Evolutionary conservation across 805 yeast genomes (phyloP).

Genomic region (Myxozyma sirexii): DNA sequence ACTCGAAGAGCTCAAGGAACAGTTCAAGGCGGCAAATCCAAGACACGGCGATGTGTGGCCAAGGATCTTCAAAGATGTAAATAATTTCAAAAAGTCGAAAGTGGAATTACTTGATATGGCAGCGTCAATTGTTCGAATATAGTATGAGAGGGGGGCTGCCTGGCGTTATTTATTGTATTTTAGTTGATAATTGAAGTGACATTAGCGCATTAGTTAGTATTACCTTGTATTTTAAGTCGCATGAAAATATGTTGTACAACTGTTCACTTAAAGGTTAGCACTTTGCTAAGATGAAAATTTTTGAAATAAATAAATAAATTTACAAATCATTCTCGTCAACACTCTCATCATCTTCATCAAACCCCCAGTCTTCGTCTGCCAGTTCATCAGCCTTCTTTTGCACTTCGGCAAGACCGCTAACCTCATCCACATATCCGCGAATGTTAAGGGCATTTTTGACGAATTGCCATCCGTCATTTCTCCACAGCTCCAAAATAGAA

Average conservation of each 20-base stretch:
- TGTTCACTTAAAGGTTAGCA: no score
- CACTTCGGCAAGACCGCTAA: conserved; percentile 77
- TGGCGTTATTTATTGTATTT: not conserved
- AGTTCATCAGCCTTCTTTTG: conserved; percentile 69
- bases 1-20: conserved; percentile 42
- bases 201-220: no score
- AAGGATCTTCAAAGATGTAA: conserved; percentile 51
- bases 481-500: conserved; percentile 56
- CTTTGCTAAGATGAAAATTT: no score
- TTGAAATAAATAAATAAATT: not conserved
- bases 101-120: conserved; percentile 46
- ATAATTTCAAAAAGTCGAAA: conserved; percentile 49
- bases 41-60: conserved; percentile 67
- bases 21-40: conserved; percentile 55
- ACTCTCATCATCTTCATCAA: conserved; percentile 19
- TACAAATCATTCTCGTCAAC: not conserved
- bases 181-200: not conserved
- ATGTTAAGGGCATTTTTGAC: conserved; percentile 70
- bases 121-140: not conserved
- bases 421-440: conserved; percentile 65
- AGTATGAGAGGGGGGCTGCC: not conserved
- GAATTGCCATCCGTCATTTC: conserved; percentile 74
- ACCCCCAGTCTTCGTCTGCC: conserved; percentile 36
- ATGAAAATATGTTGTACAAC: no score
- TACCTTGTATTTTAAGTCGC: no score